phyloP scores from a whole-genome alignment of 495 filamentous ascomycete genomes.

The Xylaria cubensis region DNA sequence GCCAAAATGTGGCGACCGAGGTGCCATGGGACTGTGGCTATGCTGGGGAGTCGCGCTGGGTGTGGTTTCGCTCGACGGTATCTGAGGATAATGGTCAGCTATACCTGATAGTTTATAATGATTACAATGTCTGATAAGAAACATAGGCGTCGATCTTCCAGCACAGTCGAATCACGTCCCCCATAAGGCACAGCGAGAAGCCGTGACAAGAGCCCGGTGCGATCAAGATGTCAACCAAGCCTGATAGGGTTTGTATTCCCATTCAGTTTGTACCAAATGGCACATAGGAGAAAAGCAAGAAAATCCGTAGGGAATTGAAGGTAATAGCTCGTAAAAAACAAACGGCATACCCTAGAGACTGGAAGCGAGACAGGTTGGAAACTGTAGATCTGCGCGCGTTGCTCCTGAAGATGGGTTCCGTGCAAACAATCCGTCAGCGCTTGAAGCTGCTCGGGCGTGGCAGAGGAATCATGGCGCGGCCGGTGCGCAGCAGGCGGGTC shows the following conservation, averaged over 20 bases:
- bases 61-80: conserved; percentile 51
- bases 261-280: background rate
- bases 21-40: conserved; percentile 45
- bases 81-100: conserved; percentile 42
- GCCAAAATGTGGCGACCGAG: conserved; percentile 51
- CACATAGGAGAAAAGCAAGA: conserved; percentile 8
- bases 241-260: background rate
- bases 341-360: conserved; percentile 70
- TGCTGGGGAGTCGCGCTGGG: conserved; percentile 43
- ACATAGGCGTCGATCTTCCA: background rate
- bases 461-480: conserved; percentile 45
- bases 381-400: conserved; percentile 80
- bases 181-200: background rate
- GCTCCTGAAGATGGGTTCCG: conserved; percentile 76
- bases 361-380: conserved; percentile 90
- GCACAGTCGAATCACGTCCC: background rate
- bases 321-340: background rate
- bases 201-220: background rate
- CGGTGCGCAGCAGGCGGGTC: conserved; percentile 53
- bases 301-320: background rate
- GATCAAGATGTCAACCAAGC: background rate
- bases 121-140: background rate
- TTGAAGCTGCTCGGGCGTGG: conserved; percentile 70
- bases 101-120: background rate
- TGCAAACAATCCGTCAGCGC: conserved; percentile 75